Conservation (phyloP, 495 filamentous ascomycete species). For the Penicillium fimorum region DNA sequence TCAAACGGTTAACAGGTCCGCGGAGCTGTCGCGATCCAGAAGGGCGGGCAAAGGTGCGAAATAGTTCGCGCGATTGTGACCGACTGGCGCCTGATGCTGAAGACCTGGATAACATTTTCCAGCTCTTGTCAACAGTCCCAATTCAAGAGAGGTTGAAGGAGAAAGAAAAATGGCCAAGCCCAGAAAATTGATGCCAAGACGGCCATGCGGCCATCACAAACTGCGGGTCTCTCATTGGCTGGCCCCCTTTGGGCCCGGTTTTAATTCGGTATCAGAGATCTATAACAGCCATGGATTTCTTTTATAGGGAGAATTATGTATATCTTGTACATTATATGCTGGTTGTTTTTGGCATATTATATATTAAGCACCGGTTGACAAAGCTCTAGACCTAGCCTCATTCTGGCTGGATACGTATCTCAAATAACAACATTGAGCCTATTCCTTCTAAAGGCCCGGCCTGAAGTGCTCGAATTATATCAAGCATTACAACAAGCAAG, state of each 20-base stretch:
- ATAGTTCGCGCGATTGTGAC: conserved; percentile 28
- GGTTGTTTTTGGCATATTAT: background rate
- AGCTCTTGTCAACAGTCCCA: conserved; percentile 6
- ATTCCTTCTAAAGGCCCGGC: background rate
- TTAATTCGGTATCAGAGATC: background rate
- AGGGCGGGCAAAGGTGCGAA: conserved; percentile 25
- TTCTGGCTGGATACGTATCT: background rate
- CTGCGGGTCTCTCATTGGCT: conserved; percentile 32
- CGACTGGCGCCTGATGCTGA: conserved; percentile 32
- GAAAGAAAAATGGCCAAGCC: conserved; percentile 20
- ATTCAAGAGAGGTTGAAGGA: conserved; percentile 4
- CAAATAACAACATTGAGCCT: background rate
- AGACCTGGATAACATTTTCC: conserved; percentile 39
- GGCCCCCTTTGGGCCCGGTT: conserved; percentile 5
- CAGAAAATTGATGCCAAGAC: conserved; percentile 40
- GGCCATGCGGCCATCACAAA: conserved; percentile 27
- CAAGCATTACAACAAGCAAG: background rate
- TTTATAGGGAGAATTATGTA: background rate
- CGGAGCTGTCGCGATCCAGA: conserved; percentile 30
- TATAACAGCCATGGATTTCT: background rate
- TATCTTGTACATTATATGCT: background rate
- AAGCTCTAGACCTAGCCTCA: background rate
- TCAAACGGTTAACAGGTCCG: conserved; percentile 26
- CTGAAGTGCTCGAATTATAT: background rate
- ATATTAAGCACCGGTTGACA: background rate